These are phyloP conservation scores for Raffaelea albimanens DNA, from an alignment of 2,329 filamentous ascomycete species.

Conservation along the genomic window DNA sequence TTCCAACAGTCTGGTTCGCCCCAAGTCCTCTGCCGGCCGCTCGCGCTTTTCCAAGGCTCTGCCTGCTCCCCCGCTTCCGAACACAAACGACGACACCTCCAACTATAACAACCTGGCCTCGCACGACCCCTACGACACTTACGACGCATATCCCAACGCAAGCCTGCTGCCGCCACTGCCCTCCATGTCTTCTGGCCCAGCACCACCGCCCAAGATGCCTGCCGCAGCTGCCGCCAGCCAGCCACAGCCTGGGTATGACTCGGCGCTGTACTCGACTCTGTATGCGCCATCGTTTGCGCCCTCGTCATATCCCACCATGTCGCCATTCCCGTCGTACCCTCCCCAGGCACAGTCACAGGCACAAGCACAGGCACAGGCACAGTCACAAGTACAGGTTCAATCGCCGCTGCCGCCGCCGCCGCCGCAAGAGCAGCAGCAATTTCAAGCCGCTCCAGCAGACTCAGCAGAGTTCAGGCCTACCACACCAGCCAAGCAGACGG, in stretches of 20 bases:
- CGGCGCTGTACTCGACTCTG: not conserved
- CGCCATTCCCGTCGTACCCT: conserved; percentile 2
- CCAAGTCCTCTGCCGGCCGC: conserved; percentile 30
- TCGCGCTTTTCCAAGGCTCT: conserved; percentile 52
- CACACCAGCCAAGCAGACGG: not conserved
- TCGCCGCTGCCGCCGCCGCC: not conserved
- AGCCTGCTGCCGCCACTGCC: not conserved
- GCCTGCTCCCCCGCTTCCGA: conserved; percentile 32
- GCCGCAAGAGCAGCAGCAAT: not conserved
- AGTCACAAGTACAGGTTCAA: not conserved
- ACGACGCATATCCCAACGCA: not conserved
- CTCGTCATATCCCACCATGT: not conserved
- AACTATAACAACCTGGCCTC: no score
- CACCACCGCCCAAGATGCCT: conserved; percentile 4
- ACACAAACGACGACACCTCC: no score
- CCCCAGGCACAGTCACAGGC: not conserved
- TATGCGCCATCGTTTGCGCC: not conserved
- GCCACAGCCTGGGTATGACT: no score
- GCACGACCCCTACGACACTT: conserved; percentile 3
- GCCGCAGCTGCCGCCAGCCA: not conserved
- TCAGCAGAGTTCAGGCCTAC: not conserved
- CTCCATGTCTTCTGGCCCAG: not conserved
- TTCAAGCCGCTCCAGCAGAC: not conserved
- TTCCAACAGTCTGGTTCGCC: conserved; percentile 3
- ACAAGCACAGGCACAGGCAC: conserved; percentile 1